Base-by-base conservation (phyloP, 345 rosid genomes). In the Garcia nutans region DNA sequence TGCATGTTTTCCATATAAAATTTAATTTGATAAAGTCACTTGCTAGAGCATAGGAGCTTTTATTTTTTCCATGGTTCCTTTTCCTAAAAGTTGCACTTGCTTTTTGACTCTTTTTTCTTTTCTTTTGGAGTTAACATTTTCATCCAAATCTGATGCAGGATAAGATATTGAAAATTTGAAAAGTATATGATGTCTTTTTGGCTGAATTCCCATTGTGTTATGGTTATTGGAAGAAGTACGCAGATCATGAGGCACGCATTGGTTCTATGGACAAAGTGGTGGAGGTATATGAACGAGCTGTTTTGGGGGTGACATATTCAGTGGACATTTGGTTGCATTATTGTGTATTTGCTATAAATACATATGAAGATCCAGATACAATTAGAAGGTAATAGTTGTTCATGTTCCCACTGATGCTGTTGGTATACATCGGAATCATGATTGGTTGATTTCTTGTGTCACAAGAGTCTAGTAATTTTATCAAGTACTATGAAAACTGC, bases 151-250 rank as follows among this genome's bases (percentile, higher is more conserved):
- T 8, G 77, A 19, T 88, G 79, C 90, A 96, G 99, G 98, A 91
- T 74, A 89, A 87, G 52, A 89, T 93, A 72, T 52, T 86, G 78
- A 96, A 93, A 83, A 96, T 96, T 57, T 85, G 85, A 71, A 88
- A 87, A 81, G 96, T 93, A 8, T 96, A 96, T 82, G 98, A 93
- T 87, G 87, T 90, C 42, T 96, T 96, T 85, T 83, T 96, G 74
- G 96, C 90, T 49, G 99, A 96, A 81, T 96, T 92, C 64, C 99
- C 97, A 57, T 74, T 93, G 80, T 96, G 99, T 79, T 96, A 92
- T 89, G 99, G 99, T 76, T 96, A 93, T 72, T 96, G 99, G 99
- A 93, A 96, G 87, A 96, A 93, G 86, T 96, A 92, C 78, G 97
- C 97, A 12, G 97, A 96, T 86, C 97, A 93, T 74, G 99, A 96